A percentile compares a stretch with the other conserved stretches of the same genome.
phyloP scores from a whole-genome alignment of 2,329 filamentous ascomycete genomes.

The Ophiocordyceps camponoti-floridani region DNA sequence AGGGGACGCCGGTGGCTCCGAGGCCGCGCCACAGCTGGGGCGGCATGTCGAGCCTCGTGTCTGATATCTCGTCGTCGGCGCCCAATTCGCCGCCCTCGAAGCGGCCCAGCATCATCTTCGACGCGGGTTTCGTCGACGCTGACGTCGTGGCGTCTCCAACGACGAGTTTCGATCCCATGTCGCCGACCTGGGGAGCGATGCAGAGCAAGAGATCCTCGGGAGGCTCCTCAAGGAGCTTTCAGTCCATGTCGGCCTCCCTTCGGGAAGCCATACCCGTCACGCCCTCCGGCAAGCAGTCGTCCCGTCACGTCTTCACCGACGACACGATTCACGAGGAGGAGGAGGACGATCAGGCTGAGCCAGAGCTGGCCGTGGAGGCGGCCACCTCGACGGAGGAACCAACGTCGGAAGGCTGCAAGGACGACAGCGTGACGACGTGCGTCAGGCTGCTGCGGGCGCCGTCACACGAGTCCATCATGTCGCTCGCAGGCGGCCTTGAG shows the following conservation, averaged over 20 bases:
- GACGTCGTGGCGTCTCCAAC: constrained; percentile 70
- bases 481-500: constrained; percentile 71
- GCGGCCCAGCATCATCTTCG: constrained; percentile 61
- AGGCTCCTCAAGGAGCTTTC: constrained; percentile 32
- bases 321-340: constrained; percentile 20
- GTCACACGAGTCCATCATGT: constrained; percentile 82
- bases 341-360: constrained; percentile 8
- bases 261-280: constrained; percentile 15
- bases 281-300: constrained; percentile 5
- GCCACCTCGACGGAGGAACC: constrained; percentile 17
- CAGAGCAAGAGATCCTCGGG: constrained; percentile 40
- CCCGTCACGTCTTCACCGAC: constrained; percentile 8
- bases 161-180: constrained; percentile 53
- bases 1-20: constrained; percentile 31
- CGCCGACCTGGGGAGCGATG: constrained; percentile 32
- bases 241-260: constrained; percentile 13
- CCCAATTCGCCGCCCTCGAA: constrained; percentile 69
- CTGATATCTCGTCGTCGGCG: constrained; percentile 54
- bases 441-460: constrained; percentile 42
- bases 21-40: constrained; percentile 36
- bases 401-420: constrained; percentile 13
- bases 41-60: constrained; percentile 28
- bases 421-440: constrained; percentile 16
- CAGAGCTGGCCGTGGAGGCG: constrained; percentile 9
- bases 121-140: constrained; percentile 38